Percentiles rank a stretch among this genome's conserved stretches.
phyloP scores from a whole-genome alignment of 1,284 basidiomycete genomes.

The Irpex sp. region DNA sequence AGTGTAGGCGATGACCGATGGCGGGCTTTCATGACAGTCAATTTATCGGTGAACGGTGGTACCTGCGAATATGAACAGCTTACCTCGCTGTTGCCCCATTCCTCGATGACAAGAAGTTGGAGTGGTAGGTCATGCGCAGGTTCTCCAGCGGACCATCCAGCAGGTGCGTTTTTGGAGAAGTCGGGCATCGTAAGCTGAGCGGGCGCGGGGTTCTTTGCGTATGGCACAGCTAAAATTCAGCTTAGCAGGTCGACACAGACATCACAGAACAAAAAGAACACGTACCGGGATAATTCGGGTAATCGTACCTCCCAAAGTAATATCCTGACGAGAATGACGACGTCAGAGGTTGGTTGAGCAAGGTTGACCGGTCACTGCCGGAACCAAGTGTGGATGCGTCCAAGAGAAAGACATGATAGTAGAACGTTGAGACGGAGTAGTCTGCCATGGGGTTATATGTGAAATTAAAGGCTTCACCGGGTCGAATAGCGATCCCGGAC shows the following conservation, averaged over 20 bases:
- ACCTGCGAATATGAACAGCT: slow-evolving; percentile 4
- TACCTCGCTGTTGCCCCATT: slow-evolving; percentile 36
- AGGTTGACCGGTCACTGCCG: slow-evolving; percentile 24
- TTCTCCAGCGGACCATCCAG: slow-evolving; percentile 35
- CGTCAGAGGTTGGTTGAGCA: slow-evolving; percentile 1
- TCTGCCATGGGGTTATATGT: slow-evolving; percentile 35
- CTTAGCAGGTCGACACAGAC: slow-evolving; percentile 3
- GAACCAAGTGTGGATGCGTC: slow-evolving; percentile 20
- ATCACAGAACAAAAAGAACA: not conserved
- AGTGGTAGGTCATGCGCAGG: slow-evolving; percentile 29
- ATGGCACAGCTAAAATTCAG: slow-evolving; percentile 24
- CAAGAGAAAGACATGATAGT: slow-evolving; percentile 37
- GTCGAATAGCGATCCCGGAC: slow-evolving; percentile 28
- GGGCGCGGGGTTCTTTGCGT: slow-evolving; percentile 36
- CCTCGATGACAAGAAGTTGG: slow-evolving; percentile 40
- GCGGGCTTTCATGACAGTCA: not conserved
- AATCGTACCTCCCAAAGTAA: slow-evolving; percentile 37
- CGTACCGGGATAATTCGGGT: slow-evolving; percentile 38
- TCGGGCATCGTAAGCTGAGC: slow-evolving; percentile 41
- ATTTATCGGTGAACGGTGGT: not conserved
- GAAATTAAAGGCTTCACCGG: slow-evolving; percentile 33
- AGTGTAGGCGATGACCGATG: not conserved
- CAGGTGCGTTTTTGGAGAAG: slow-evolving; percentile 33
- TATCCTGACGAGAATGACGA: slow-evolving; percentile 21
- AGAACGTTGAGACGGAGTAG: slow-evolving; percentile 4